These are phyloP conservation scores for Nepenthes alata DNA, from an alignment of 179 eudicot genomes.

Conservation along the genomic window DNA sequence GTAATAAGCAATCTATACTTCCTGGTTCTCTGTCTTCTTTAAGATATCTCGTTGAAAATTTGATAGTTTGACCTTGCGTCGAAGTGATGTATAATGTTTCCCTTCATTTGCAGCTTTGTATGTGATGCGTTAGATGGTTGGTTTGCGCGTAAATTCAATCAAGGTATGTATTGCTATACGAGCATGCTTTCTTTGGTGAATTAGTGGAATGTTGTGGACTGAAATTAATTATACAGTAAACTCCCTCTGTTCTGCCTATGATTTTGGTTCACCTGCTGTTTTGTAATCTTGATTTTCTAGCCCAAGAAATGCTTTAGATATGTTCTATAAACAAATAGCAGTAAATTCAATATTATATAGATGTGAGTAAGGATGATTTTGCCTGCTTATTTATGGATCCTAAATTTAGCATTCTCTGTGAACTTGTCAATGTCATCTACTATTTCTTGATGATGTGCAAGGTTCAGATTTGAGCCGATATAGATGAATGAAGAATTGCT, in stretches of 20 bases:
- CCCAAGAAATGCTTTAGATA: too few species aligned
- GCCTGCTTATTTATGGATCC: background rate
- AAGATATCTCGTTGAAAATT: background rate
- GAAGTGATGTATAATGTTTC: background rate
- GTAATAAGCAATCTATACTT: conserved; percentile 13
- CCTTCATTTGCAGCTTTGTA: conserved; percentile 53
- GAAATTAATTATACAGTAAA: background rate
- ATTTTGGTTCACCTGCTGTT: too few species aligned
- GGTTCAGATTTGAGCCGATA: too few species aligned
- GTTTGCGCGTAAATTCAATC: conserved; percentile 97
- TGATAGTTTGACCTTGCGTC: conserved; percentile 1
- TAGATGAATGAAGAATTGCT: too few species aligned
- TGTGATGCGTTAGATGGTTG: conserved; percentile 95
- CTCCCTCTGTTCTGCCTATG: too few species aligned
- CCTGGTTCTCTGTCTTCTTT: background rate
- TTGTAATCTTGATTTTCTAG: too few species aligned
- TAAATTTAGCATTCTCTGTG: background rate
- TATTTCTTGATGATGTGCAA: too few species aligned
- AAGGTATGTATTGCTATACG: conserved; percentile 36
- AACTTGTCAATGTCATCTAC: too few species aligned
- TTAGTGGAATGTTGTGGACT: background rate
- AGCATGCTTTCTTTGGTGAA: background rate
- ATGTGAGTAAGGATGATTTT: too few species aligned
- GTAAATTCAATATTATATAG: background rate
- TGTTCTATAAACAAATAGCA: too few species aligned